These are phyloP conservation scores for Apiospora malaysiana DNA, from an alignment of 2,329 filamentous ascomycete species.

Conservation along the genomic window DNA sequence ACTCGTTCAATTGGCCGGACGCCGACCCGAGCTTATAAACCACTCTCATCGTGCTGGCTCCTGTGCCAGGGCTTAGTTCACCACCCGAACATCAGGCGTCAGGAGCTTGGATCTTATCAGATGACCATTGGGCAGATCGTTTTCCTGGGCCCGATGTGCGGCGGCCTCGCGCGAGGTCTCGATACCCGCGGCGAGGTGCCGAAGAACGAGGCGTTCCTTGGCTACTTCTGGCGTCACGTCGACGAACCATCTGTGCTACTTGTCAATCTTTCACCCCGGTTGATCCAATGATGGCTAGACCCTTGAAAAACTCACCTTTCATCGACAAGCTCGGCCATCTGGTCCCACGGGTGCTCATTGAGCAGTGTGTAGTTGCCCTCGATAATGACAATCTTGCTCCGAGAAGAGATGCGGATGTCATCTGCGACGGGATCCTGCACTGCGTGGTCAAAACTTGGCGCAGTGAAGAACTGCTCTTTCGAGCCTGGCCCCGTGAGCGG, in stretches of 20 bases:
- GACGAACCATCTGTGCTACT: constrained; percentile 37
- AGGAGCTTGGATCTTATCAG: constrained; percentile 34
- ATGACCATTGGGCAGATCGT: constrained; percentile 39
- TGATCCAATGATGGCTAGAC: no score
- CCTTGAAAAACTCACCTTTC: constrained; percentile 37
- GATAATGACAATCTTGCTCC: constrained; percentile 54
- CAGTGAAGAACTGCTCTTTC: constrained; percentile 27
- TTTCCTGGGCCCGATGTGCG: constrained; percentile 33
- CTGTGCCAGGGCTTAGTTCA: constrained; percentile 28
- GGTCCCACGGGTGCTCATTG: constrained; percentile 51
- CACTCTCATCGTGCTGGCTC: background rate
- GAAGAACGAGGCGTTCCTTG: constrained; percentile 30
- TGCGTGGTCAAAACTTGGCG: constrained; percentile 57
- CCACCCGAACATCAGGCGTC: constrained; percentile 33
- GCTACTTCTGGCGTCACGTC: constrained; percentile 33
- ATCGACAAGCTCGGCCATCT: constrained; percentile 44
- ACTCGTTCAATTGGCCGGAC: constrained; percentile 33
- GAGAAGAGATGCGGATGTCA: constrained; percentile 39
- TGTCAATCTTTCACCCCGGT: background rate
- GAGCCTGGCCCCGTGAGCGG: constrained; percentile 32
- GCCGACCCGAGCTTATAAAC: constrained; percentile 25
- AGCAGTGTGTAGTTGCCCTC: constrained; percentile 57
- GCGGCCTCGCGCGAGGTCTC: constrained; percentile 35
- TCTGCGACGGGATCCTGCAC: constrained; percentile 51
- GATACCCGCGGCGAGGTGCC: constrained; percentile 38